Evolutionary conservation across 169 alveolate genomes (phyloP), one percentile per base, ranked within the genome.

Genomic region (Blepharisma undulans): DNA sequence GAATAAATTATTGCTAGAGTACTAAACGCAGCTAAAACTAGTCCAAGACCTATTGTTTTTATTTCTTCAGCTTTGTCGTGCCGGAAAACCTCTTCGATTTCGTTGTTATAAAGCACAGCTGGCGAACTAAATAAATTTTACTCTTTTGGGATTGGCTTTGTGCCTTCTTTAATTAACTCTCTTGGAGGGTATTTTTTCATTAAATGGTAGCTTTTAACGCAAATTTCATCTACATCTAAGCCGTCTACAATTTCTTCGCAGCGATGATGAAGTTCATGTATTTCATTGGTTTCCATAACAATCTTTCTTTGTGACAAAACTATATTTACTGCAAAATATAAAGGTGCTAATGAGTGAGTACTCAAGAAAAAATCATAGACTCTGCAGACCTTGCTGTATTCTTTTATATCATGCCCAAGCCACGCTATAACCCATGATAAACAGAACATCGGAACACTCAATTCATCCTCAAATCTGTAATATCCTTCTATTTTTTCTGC

Each of bases 391-490:
- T 93, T 90, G 12, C 72, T 32, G 8, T 78, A 87, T 12, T 61
- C 72, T n/a, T 92, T 84, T 10, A 95, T 48, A 87, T 93, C 93
- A 84, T 94, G 96, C 7, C 96, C 76, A 81, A 95, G 92, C 95
- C 96, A 95, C 14, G 96, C 93, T 16, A 95, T 87, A 14, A 95
- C 71, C 98, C 98, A 95, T 21, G 96, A 88, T 61, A 95, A 87
- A 27, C 93, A 81, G 78, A 95, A 93, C 48, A 93, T 94, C 8
- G 95, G 96, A 14, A 87, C 66, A 25, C 25, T 90, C 32, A 93
- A 82, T 32, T 90, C 88, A 18, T 72, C 72, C 2, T 84, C 94
- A 22, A 34, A 48, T 19, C 71, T 36, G 36, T 82, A 60, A 4
- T 32, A 21, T 60, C 22, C 29, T 82, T 82, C 48, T 33, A 82